Conservation (phyloP, 1,139 yeast species). For the Suhomyces wounanorum region DNA sequence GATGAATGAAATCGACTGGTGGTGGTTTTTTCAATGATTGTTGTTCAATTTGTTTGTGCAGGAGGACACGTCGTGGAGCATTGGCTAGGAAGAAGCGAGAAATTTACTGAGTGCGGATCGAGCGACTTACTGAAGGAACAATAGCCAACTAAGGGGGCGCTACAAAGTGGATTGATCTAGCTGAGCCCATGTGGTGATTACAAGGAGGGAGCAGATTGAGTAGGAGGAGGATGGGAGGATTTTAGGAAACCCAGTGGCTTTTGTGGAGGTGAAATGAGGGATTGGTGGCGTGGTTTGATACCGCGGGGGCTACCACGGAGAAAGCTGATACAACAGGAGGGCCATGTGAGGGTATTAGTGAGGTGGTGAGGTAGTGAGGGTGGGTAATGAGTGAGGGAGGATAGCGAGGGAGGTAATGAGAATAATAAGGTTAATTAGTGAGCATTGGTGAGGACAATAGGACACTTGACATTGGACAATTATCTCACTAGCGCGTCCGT, state of each 20-base stretch:
- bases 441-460: too few species aligned
- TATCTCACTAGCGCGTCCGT: too few species aligned
- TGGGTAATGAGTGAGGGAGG: too few species aligned
- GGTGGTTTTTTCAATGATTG: constrained; percentile 10
- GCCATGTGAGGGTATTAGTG: too few species aligned
- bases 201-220: background rate
- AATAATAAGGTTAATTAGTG: too few species aligned
- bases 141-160: background rate
- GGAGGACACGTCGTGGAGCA: constrained; percentile 14
- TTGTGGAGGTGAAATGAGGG: background rate
- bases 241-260: too few species aligned
- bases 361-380: too few species aligned
- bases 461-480: too few species aligned
- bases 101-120: background rate
- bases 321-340: too few species aligned
- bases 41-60: constrained; percentile 13
- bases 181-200: background rate
- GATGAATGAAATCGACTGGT: background rate
- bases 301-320: too few species aligned
- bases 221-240: background rate
- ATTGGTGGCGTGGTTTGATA: background rate
- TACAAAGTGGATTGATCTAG: background rate
- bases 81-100: background rate
- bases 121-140: background rate
- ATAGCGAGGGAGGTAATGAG: too few species aligned